Conservation (phyloP, 257 asterid genomes). For the Vinca minor region DNA sequence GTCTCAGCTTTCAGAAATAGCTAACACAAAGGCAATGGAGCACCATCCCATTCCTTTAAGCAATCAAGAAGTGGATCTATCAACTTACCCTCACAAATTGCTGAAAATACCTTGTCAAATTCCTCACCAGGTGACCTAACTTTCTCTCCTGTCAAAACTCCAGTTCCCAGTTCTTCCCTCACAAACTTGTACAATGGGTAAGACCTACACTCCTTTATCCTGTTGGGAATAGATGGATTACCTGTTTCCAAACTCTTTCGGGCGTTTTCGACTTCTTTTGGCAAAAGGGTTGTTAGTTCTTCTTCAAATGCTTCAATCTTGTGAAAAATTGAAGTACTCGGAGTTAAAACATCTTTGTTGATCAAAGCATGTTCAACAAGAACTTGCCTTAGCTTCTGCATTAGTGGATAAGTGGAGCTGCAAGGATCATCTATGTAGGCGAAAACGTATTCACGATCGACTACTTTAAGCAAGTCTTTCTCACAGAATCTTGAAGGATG, state of each 20-base stretch:
- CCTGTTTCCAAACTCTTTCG: slow-evolving; percentile 14
- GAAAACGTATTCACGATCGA: slow-evolving; percentile 14
- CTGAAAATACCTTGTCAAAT: slow-evolving; percentile 24
- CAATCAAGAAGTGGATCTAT: slow-evolving; percentile 20
- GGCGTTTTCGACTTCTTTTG: slow-evolving; percentile 19
- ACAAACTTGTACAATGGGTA: slow-evolving; percentile 22
- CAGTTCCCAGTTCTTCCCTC: slow-evolving; percentile 16
- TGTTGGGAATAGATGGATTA: slow-evolving; percentile 12
- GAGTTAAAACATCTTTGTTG: slow-evolving; percentile 1
- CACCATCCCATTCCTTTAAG: slow-evolving; percentile 24
- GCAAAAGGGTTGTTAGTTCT: slow-evolving; percentile 19
- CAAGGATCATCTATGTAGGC: slow-evolving; percentile 23
- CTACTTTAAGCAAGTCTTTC: slow-evolving; percentile 18
- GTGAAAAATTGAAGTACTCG: slow-evolving; percentile 12
- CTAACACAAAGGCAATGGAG: slow-evolving; percentile 16
- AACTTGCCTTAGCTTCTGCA: slow-evolving; percentile 24
- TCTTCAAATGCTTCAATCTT: slow-evolving; percentile 22
- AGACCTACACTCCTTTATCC: slow-evolving; percentile 25
- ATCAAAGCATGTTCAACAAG: slow-evolving; percentile 22
- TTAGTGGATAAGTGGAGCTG: slow-evolving; percentile 21
- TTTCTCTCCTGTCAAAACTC: slow-evolving; percentile 21
- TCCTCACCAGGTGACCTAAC: slow-evolving; percentile 23
- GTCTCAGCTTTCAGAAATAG: neutral
- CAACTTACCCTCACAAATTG: slow-evolving; percentile 18
- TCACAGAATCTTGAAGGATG: slow-evolving; percentile 25